These are phyloP conservation scores for Suhomyces choctaworum DNA, from an alignment of 1,139 yeast genomes.

Conservation along the genomic window DNA sequence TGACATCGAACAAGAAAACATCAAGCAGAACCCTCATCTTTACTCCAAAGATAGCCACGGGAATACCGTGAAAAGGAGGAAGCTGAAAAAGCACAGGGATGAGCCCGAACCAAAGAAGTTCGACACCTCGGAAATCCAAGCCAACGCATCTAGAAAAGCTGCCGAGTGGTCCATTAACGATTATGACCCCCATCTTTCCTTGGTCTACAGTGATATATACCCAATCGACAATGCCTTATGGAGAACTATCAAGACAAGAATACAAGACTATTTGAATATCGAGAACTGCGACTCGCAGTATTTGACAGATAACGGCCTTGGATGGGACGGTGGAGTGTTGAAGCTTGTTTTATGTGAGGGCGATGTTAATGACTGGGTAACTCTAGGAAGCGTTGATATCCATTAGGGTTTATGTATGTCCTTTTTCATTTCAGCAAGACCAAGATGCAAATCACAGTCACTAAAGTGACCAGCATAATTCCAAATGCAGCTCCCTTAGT, in stretches of 20 bases:
- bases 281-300: constrained; percentile 45
- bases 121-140: constrained; percentile 26
- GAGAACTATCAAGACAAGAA: constrained; percentile 66
- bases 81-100: constrained; percentile 21
- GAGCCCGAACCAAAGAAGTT: constrained; percentile 20
- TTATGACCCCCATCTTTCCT: constrained; percentile 72
- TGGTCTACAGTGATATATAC: constrained; percentile 65
- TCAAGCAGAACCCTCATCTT: constrained; percentile 40
- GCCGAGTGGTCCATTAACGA: constrained; percentile 58
- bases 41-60: constrained; percentile 41
- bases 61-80: constrained; percentile 27
- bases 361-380: constrained; percentile 69
- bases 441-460: too few relatives aligned
- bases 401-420: too few relatives aligned
- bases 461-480: too few relatives aligned
- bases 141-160: constrained; percentile 38
- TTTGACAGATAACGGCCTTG: constrained; percentile 37
- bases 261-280: constrained; percentile 65
- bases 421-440: too few relatives aligned
- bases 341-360: constrained; percentile 76
- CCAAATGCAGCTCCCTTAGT: too few relatives aligned
- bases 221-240: constrained; percentile 72
- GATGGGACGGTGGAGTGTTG: constrained; percentile 70
- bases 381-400: constrained; percentile 58
- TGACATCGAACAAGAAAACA: constrained; percentile 38